phyloP scores from a whole-genome alignment of 495 filamentous ascomycete genomes.

The Penicillium odoratum region DNA sequence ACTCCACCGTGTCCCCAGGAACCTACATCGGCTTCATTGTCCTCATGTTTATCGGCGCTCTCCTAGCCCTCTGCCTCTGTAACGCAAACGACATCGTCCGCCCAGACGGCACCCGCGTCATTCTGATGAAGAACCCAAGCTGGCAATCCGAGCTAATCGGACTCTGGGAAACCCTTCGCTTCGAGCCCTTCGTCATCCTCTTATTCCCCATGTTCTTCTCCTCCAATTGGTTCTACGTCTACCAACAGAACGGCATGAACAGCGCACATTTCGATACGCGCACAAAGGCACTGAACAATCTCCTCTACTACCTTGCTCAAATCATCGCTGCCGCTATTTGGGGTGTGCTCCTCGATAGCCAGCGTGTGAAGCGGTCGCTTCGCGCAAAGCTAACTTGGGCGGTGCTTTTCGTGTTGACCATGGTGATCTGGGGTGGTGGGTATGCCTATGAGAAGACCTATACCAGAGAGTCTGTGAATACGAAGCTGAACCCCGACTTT shows the following conservation, averaged over 20 bases:
- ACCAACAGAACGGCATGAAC: conserved; percentile 56
- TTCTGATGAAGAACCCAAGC: conserved; percentile 80
- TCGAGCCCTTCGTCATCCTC: conserved; percentile 36
- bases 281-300: conserved; percentile 43
- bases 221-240: conserved; percentile 76
- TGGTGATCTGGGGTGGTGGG: conserved; percentile 49
- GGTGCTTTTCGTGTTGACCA: conserved; percentile 36
- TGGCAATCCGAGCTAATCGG: conserved; percentile 47
- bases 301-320: conserved; percentile 50
- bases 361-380: conserved; percentile 28
- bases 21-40: conserved; percentile 51
- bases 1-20: conserved; percentile 37
- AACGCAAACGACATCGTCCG: conserved; percentile 68
- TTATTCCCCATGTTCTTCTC: conserved; percentile 51
- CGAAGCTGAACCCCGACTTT: conserved; percentile 1
- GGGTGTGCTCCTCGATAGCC: conserved; percentile 40
- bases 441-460: conserved; percentile 45
- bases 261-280: conserved; percentile 42
- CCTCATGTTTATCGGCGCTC: conserved; percentile 48
- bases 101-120: conserved; percentile 68
- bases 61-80: conserved; percentile 51
- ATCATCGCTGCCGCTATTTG: conserved; percentile 44
- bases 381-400: conserved; percentile 37
- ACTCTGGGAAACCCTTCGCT: conserved; percentile 32
- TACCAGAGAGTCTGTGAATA: conserved; percentile 28